Evolutionary conservation across 116 monocot genomes (phyloP).

Genomic region (Dioscorea cayenensis): DNA sequence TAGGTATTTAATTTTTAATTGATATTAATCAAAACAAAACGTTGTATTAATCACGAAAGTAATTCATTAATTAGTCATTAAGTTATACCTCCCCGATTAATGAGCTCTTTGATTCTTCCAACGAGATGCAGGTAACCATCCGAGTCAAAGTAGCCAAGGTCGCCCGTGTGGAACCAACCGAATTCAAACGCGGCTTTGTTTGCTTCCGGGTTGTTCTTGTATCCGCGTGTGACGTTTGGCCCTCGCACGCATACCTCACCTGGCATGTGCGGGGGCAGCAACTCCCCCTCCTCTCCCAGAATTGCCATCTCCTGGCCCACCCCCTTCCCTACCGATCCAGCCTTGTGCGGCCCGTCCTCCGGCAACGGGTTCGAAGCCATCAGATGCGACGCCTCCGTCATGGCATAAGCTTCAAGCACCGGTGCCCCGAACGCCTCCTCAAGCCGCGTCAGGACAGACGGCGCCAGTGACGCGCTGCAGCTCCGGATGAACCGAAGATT

Average conservation of each 20-base stretch:
- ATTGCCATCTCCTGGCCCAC: conserved; percentile 81
- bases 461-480: conserved; percentile 98
- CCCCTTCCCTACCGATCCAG: conserved; percentile 72
- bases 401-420: conserved; percentile 94
- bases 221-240: conserved; percentile 76
- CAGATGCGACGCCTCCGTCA: conserved; percentile 91
- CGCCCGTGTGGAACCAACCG: conserved; percentile 98
- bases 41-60: too few species aligned
- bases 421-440: conserved; percentile 73
- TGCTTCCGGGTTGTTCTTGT: conserved; percentile 74
- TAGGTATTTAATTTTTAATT: background rate
- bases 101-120: conserved; percentile 95
- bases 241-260: conserved; percentile 93
- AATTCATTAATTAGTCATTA: too few species aligned
- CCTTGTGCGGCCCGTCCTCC: conserved; percentile 54
- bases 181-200: conserved; percentile 66
- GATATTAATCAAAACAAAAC: too few species aligned
- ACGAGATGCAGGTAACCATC: conserved; percentile 85
- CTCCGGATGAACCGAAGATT: conserved; percentile 86
- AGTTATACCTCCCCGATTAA: conserved; percentile 80
- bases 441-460: conserved; percentile 45
- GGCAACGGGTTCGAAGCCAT: conserved; percentile 89
- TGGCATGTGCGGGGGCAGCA: conserved; percentile 5
- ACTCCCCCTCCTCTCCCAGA: conserved; percentile 52
- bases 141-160: conserved; percentile 58